Percentiles rank a stretch among this genome's conserved stretches.
These are phyloP conservation scores for Neurospora sp. DNA, from an alignment of 495 filamentous ascomycete genomes.

Conservation along the genomic window DNA sequence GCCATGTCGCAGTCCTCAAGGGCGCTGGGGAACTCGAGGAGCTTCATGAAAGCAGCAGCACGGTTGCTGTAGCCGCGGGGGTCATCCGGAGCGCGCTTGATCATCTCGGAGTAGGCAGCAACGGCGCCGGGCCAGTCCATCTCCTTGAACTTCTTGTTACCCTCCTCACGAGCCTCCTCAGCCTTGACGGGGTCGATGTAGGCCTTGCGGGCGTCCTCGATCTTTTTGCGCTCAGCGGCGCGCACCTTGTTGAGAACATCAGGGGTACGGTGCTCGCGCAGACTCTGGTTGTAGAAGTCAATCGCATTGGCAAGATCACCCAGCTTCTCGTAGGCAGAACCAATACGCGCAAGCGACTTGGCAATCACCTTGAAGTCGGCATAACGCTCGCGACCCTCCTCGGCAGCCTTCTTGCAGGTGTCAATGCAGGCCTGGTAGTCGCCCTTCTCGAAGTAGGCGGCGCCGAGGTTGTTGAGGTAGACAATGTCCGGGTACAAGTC, in stretches of 20 bases:
- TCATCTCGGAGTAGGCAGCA: constrained; percentile 93
- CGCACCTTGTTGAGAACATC: constrained; percentile 90
- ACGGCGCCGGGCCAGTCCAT: constrained; percentile 94
- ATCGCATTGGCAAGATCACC: constrained; percentile 75
- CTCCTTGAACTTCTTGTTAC: constrained; percentile 93
- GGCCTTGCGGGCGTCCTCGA: constrained; percentile 60
- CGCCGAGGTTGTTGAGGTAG: constrained; percentile 92
- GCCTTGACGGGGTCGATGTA: constrained; percentile 89
- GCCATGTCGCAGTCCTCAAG: constrained; percentile 88
- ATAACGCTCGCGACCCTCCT: constrained; percentile 74
- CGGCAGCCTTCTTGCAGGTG: constrained; percentile 74
- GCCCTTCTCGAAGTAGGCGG: constrained; percentile 91
- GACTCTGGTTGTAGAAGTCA: constrained; percentile 80
- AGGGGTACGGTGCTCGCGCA: constrained; percentile 94
- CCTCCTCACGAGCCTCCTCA: constrained; percentile 89
- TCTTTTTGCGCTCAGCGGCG: constrained; percentile 82
- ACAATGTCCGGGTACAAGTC: constrained; percentile 90
- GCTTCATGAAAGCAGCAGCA: constrained; percentile 90
- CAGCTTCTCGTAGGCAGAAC: constrained; percentile 79
- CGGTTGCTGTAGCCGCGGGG: constrained; percentile 95
- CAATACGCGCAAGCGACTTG: constrained; percentile 92
- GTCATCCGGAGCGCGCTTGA: constrained; percentile 87
- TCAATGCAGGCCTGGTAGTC: constrained; percentile 82
- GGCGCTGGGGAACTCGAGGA: constrained; percentile 88
- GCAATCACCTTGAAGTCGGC: constrained; percentile 96